Conservation (phyloP, 352 stramenopile genomes). For the Pythium utonaiense region DNA sequence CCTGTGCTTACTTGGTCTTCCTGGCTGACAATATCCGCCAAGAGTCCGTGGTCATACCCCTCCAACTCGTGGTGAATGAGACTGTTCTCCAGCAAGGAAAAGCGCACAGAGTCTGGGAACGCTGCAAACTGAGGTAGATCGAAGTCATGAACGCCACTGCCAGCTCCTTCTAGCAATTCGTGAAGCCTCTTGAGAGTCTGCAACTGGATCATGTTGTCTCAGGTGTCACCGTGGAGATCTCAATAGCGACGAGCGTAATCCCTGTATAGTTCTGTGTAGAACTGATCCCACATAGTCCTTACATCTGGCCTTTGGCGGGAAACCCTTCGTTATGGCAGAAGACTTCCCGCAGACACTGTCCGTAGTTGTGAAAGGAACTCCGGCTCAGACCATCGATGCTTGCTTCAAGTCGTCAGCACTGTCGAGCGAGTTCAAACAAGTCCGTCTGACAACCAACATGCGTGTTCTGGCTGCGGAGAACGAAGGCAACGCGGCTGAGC, state of each 20-base stretch:
- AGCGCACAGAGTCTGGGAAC: constrained; percentile 1
- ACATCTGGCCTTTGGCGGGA: neutral
- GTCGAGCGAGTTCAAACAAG: neutral
- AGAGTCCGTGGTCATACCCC: neutral
- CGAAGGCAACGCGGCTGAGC: neutral
- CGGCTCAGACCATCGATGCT: neutral
- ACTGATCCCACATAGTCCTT: constrained; percentile 15
- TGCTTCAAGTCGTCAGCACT: neutral
- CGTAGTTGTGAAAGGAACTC: neutral
- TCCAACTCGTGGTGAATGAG: neutral
- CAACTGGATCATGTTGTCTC: constrained; percentile 10
- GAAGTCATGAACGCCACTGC: constrained; percentile 3
- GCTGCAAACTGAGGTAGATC: constrained; percentile 8
- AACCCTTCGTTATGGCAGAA: neutral
- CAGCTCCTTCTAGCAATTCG: constrained; percentile 5
- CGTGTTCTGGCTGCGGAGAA: neutral
- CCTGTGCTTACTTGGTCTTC: neutral
- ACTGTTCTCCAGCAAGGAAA: constrained; percentile 7
- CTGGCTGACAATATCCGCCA: neutral
- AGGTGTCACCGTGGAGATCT: neutral
- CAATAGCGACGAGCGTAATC: constrained; percentile 1
- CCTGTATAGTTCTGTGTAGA: constrained; percentile 16
- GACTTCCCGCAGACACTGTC: constrained; percentile 6
- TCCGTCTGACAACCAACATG: constrained; percentile 4
- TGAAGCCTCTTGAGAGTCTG: constrained; percentile 17